Base-by-base conservation (phyloP, 1,284 basidiomycete species). In the Ceratorhiza oryzae-sativae region DNA sequence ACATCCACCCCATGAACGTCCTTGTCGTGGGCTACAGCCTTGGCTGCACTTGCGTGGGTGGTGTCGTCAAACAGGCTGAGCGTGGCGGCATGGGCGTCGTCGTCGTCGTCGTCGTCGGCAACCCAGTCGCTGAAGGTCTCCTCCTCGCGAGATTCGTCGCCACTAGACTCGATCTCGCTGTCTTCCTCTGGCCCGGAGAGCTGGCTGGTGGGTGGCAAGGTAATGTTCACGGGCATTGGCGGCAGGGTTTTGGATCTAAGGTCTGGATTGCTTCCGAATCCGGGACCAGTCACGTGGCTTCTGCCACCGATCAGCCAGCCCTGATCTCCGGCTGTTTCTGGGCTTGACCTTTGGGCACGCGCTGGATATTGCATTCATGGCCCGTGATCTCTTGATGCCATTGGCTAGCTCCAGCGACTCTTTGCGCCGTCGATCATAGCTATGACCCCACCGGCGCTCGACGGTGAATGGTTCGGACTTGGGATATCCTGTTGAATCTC, bases 81-180 rank as follows among this genome's bases (percentile, higher is more conserved):
- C 77, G 91, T 93, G 4, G 86, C 81, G 65, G 82, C 83, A 46
- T 81, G 81, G 45, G 82, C 79, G 49, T 82, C 82, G 53, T 87
- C 88, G 78, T 92, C 91, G 18, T 89, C 90, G 10, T 82, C 82
- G 53, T 87, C 88, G 78, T 92, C 91, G 18, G 88, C 90, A 9
- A 86, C 83, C 92, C 91, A 94, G 78, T 93, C 92, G 72, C 91
- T 90, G 84, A 90, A 94, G 51, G 85, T 88, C 46, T 92, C 89
- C 20, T 88, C 84, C 20, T 56, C 65, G 18, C 36, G 55, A 15
- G 39, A 59, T 32, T 55, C 67, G 6, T 59, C 53, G 34, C 41
- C 48, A 42, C 53, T 59, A 18, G 67, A 42, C 27, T 58, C 67
- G 18, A 48, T 32, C 18, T 70, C 67, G 45, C 55, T 36, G 67